Percentiles rank a stretch among this genome's conserved stretches.
Evolutionary conservation across 2,329 filamentous ascomycete species (phyloP).

Genomic region (Trichocomaceae sp.): DNA sequence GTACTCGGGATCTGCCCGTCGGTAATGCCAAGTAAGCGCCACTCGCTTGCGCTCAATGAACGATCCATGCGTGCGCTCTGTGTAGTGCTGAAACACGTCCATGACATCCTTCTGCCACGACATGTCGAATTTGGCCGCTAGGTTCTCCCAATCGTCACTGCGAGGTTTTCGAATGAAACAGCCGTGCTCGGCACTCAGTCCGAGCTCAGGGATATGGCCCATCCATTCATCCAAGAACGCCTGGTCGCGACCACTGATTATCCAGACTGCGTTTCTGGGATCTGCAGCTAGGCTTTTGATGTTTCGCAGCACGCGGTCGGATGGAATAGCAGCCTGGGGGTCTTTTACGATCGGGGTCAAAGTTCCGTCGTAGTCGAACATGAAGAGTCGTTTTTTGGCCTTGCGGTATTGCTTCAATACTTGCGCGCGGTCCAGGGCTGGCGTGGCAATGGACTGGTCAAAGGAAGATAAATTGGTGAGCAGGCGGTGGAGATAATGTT

Average conservation of each 20-base stretch:
- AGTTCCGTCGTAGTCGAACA: constrained; percentile 98
- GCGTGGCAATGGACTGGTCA: constrained; percentile 69
- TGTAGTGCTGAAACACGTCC: constrained; percentile 79
- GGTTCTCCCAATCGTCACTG: constrained; percentile 73
- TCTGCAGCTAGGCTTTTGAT: constrained; percentile 74
- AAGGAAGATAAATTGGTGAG: constrained; percentile 73
- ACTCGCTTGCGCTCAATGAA: constrained; percentile 94
- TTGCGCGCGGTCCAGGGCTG: constrained; percentile 67
- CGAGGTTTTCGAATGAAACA: constrained; percentile 86
- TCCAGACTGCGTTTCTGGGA: constrained; percentile 86
- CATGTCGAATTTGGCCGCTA: constrained; percentile 84
- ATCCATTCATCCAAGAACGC: constrained; percentile 85
- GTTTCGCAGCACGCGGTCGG: constrained; percentile 71
- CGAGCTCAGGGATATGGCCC: constrained; percentile 80
- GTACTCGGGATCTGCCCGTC: constrained; percentile 78
- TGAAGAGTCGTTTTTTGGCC: constrained; percentile 76
- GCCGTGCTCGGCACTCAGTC: constrained; percentile 95
- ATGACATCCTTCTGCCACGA: constrained; percentile 83
- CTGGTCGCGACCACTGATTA: constrained; percentile 92
- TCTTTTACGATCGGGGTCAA: constrained; percentile 92
- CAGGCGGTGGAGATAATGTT: constrained; percentile 69
- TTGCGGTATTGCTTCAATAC: constrained; percentile 68
- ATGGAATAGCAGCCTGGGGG: constrained; percentile 80
- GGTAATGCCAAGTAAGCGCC: constrained; percentile 95
- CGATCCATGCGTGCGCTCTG: constrained; percentile 77